phyloP scores from a whole-genome alignment of 2,329 filamentous ascomycete species.

The Trichothecium sympodiale region DNA sequence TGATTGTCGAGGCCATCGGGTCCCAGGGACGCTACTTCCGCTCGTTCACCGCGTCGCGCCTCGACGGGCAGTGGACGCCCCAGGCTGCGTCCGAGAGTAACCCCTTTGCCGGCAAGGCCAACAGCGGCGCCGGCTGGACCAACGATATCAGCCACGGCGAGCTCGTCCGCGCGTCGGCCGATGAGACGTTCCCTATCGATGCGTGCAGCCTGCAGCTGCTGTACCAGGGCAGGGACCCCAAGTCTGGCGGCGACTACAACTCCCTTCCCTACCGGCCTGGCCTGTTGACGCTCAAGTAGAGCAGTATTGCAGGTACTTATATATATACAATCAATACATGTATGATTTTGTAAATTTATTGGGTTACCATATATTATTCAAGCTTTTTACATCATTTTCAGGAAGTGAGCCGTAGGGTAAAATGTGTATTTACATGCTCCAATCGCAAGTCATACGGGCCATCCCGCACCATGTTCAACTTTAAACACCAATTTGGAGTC shows the following conservation, averaged over 20 bases:
- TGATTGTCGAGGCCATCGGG: slow-evolving; percentile 56
- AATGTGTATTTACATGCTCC: no score
- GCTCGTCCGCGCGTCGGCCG: slow-evolving; percentile 40
- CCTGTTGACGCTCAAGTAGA: slow-evolving; percentile 30
- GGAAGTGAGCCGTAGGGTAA: no score
- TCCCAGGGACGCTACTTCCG: slow-evolving; percentile 51
- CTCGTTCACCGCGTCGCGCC: slow-evolving; percentile 48
- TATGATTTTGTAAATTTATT: no score
- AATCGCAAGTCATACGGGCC: no score
- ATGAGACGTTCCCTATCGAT: slow-evolving; percentile 53
- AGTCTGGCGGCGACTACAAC: slow-evolving; percentile 33
- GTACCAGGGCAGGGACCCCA: slow-evolving; percentile 44
- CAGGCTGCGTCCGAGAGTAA: slow-evolving; percentile 42
- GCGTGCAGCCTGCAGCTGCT: slow-evolving; percentile 54
- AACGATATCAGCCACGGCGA: slow-evolving; percentile 59
- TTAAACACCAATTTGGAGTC: no score
- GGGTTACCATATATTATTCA: no score
- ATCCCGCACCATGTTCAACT: no score
- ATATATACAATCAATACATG: no score
- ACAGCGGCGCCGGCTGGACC: slow-evolving; percentile 54
- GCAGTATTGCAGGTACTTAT: no score
- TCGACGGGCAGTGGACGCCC: slow-evolving; percentile 46
- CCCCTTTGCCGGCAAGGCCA: slow-evolving; percentile 58
- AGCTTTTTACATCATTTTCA: no score
- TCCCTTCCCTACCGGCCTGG: slow-evolving; percentile 42